Evolutionary conservation across 768 basidiomycete genomes (phyloP).

Genomic region (Clavaria fumosa): DNA sequence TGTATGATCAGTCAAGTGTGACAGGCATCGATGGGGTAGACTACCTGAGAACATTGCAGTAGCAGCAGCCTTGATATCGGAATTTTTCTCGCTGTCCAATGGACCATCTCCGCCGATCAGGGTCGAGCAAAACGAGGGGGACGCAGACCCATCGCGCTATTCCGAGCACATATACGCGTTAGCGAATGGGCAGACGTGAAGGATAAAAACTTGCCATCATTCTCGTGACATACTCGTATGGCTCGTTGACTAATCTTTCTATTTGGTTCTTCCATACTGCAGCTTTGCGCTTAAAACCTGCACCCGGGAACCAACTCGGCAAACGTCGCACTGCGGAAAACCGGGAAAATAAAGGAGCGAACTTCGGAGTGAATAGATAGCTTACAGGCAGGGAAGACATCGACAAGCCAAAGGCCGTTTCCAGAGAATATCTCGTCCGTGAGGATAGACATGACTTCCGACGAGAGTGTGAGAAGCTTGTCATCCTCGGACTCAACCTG

Average conservation of each 20-base stretch:
- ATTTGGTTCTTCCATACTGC: constrained; percentile 26
- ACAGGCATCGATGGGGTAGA: constrained; percentile 38
- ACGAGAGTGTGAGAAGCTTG: constrained; percentile 15
- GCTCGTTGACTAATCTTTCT: constrained; percentile 10
- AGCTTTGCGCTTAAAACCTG: constrained; percentile 28
- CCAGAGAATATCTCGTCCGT: constrained; percentile 14
- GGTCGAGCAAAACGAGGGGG: constrained; percentile 31
- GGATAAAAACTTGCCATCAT: constrained; percentile 8
- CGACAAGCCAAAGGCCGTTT: constrained; percentile 24
- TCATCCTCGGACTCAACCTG: constrained; percentile 20
- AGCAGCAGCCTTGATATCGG: constrained; percentile 68
- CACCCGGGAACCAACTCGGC: constrained; percentile 16
- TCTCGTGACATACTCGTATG: constrained; percentile 10
- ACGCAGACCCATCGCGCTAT: constrained; percentile 27
- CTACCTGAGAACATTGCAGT: constrained; percentile 60
- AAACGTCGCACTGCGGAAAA: constrained; percentile 12
- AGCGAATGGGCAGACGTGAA: not conserved
- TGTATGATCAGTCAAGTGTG: constrained; percentile 64
- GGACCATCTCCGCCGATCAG: constrained; percentile 27
- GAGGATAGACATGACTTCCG: constrained; percentile 15
- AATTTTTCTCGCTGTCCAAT: constrained; percentile 31
- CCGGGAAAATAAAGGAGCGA: not conserved
- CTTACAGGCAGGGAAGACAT: constrained; percentile 16
- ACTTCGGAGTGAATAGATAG: constrained; percentile 14
- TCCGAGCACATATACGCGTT: constrained; percentile 23